These are phyloP conservation scores for Colletotrichum sansevieriae DNA, from an alignment of 2,329 filamentous ascomycete species.

Conservation along the genomic window DNA sequence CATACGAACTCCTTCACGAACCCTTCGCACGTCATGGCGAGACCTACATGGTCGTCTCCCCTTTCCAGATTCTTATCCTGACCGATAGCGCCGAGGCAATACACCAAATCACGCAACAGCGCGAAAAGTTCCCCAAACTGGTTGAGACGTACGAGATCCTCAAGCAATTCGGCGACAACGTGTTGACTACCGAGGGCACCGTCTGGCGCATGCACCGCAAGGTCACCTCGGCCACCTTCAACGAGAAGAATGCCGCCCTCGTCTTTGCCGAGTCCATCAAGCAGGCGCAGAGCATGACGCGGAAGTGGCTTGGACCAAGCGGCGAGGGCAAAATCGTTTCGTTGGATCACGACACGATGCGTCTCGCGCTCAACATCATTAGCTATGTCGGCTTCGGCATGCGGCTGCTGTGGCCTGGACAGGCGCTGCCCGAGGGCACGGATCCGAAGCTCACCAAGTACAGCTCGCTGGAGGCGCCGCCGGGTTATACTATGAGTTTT, in stretches of 20 bases:
- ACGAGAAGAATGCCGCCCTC: conserved; percentile 78
- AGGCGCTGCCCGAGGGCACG: conserved; percentile 59
- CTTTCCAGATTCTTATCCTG: conserved; percentile 64
- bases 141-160: conserved; percentile 70
- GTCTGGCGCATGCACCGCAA: conserved; percentile 81
- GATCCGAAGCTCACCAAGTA: conserved; percentile 64
- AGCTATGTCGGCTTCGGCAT: conserved; percentile 80
- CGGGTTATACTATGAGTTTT: conserved; percentile 75
- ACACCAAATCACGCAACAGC: conserved; percentile 72
- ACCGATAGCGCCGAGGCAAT: conserved; percentile 75
- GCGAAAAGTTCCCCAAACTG: conserved; percentile 80
- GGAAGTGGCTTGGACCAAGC: conserved; percentile 65
- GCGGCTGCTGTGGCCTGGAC: conserved; percentile 71
- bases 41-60: conserved; percentile 73
- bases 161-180: conserved; percentile 73
- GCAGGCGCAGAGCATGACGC: conserved; percentile 74
- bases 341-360: conserved; percentile 75
- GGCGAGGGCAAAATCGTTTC: conserved; percentile 59
- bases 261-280: conserved; percentile 71
- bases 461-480: conserved; percentile 58
- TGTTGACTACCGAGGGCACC: conserved; percentile 77
- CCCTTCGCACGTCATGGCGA: conserved; percentile 73
- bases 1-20: conserved; percentile 67
- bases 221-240: conserved; percentile 78
- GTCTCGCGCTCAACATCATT: conserved; percentile 67